Evolutionary conservation across 2,329 filamentous ascomycete species (phyloP), one percentile per base, ranked within the genome.

Genomic region (Rasamsonia emersonii): DNA sequence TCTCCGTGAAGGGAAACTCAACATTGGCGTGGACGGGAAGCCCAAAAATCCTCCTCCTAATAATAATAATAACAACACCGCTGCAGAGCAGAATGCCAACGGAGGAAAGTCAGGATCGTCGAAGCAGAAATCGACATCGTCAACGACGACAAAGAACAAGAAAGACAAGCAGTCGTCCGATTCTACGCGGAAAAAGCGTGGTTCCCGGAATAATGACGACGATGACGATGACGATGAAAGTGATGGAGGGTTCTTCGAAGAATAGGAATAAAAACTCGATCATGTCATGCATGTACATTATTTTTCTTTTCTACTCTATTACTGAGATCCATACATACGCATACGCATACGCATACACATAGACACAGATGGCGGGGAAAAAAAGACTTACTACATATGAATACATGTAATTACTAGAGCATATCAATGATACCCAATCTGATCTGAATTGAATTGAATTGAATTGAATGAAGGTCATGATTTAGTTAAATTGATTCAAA

Each of bases 1-100:
- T 20, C 45, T 68, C 17, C 54, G 63, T 17, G 56, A 64, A 21
- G 60, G 61, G 21, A 63, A 56, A 30, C 30, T 63, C 42, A 48
- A 46, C 18, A 46, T 53, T 24, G 41, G 43, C 7, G 30, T 42
- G 27, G 37, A 41, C 10, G 39, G 38, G 13, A 39, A 43, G 24
- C 31, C 29, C 16, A 23, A 27, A 10, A n/a, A 13, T 19, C 18
- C 13, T 14, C 16, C 18, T 14, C 10, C 18, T 29, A 18, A 14
- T 6, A n/a, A n/a, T n/a, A n/a, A n/a, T n/a, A n/a, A n/a, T n/a
- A n/a, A n/a, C n/a, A n/a, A n/a, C n/a, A n/a, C n/a, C n/a, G n/a
- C n/a, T n/a, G n/a, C n/a, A n/a, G n/a, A n/a, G n/a, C n/a, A n/a
- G n/a, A n/a, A n/a, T n/a, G n/a, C n/a, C n/a, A n/a, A n/a, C n/a